Evolutionary conservation across 257 asterid genomes (phyloP).

Genomic region (Solanum acaule): DNA sequence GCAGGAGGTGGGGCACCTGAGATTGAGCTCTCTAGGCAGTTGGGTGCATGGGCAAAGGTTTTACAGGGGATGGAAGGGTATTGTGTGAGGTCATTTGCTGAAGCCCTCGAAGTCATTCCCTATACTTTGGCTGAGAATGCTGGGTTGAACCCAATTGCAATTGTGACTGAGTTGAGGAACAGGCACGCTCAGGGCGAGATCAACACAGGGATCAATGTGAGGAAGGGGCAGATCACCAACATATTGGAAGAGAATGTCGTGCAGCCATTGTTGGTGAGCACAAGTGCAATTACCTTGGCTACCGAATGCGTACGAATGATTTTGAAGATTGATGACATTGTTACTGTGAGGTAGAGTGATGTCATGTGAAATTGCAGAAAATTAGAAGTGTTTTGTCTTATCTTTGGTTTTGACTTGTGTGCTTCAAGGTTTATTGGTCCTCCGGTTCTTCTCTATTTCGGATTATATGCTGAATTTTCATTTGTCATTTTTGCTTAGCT

Average conservation of each 20-base stretch:
- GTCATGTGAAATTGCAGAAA: background rate
- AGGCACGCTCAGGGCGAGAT: slow-evolving; percentile 98
- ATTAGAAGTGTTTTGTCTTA: slow-evolving; percentile 9
- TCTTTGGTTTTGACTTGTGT: slow-evolving; percentile 13
- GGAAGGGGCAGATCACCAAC: slow-evolving; percentile 98
- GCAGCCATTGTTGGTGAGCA: slow-evolving; percentile 97
- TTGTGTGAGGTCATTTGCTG: slow-evolving; percentile 90
- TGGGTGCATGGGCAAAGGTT: slow-evolving; percentile 97
- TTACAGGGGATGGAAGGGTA: slow-evolving; percentile 97
- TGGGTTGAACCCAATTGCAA: slow-evolving; percentile 88
- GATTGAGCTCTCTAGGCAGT: slow-evolving; percentile 92
- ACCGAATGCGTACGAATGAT: slow-evolving; percentile 98
- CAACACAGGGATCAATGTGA: slow-evolving; percentile 94
- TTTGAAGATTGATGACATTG: slow-evolving; percentile 97
- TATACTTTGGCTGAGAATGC: slow-evolving; percentile 98
- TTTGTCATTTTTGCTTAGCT: background rate
- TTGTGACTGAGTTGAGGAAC: slow-evolving; percentile 94
- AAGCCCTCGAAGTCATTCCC: slow-evolving; percentile 93
- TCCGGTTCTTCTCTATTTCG: background rate
- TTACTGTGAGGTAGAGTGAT: slow-evolving; percentile 81
- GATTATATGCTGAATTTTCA: background rate
- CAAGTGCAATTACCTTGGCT: slow-evolving; percentile 86
- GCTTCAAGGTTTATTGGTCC: slow-evolving; percentile 10
- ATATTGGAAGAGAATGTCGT: slow-evolving; percentile 96
- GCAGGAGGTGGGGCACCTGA: slow-evolving; percentile 99